Evolutionary conservation across 169 alveolate species (phyloP), one percentile per base, ranked within the genome.

Genomic region (Cryptosporidium xiaoi): DNA sequence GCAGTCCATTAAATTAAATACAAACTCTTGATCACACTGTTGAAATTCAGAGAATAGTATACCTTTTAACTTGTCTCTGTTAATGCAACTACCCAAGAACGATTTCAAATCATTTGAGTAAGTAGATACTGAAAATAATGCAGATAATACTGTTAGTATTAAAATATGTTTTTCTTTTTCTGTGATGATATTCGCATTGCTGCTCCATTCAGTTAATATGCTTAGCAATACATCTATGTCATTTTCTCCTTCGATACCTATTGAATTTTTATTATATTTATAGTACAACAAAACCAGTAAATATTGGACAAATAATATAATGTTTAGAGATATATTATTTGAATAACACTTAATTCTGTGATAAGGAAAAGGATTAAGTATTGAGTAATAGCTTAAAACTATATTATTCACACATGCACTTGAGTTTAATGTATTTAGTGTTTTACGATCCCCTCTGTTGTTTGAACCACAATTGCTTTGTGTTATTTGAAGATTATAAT

Each of bases 1-100:
- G 46, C 65, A 77, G 16, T 77, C 87, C 87, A 77, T 77, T 15
- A 27, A 62, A 29, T 62, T 62, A 33, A 77, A 77, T n/a, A 77
- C 51, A 31, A 77, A 77, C 24, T 56, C 64, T 24, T 56, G 87
- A 48, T 77, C 87, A 34, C 69, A 34, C 46, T 62, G 87, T 24
- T 77, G 87, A 29, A 77, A 77, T 44, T 77, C 87, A 13, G 31
- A 31, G 15, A 15, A 44, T 13, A 77, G 53, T 5, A 77, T 40
- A 15, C 18, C 6, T 10, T 31, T n/a, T 51, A 69, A n/a, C 40
- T 69, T 69, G 29, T 69, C 51, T 16, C 16, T 69, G 33, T 77
- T 48, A 4, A 77, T 7, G 34, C 5, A 15, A 1, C 0, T n/a
- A 10, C 0, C 1, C 2, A 62, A 0, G 15, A 27, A 62, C 15